These are phyloP conservation scores for Fusarium xyrophilum DNA, from an alignment of 2,329 filamentous ascomycete species.

Conservation along the genomic window DNA sequence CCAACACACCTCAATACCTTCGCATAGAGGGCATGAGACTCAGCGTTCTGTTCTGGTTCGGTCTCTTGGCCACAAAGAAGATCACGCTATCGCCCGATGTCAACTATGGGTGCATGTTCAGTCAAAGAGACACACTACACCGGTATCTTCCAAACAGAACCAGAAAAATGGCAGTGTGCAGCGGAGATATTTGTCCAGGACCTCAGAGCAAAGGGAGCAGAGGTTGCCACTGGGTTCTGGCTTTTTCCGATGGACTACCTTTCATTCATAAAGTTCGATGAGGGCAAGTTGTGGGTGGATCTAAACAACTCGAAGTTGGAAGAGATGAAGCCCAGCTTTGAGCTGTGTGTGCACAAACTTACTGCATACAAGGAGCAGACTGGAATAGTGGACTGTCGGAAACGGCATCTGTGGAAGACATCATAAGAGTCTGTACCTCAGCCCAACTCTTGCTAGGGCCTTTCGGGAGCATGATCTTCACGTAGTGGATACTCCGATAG, in stretches of 20 bases:
- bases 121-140: neutral
- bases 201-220: neutral
- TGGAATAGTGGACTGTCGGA: neutral
- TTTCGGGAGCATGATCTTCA: neutral
- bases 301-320: neutral
- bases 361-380: neutral
- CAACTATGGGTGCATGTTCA: neutral
- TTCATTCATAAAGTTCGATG: fast-evolving
- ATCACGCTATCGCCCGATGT: neutral
- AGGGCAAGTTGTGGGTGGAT: neutral
- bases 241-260: neutral
- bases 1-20: neutral
- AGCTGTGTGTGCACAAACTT: neutral
- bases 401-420: neutral
- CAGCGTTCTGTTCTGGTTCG: neutral
- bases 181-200: neutral
- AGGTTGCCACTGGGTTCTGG: neutral
- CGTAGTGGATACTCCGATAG: neutral
- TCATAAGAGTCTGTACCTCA: fast-evolving
- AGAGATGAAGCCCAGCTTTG: neutral
- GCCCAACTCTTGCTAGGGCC: fast-evolving
- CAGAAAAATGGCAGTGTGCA: neutral
- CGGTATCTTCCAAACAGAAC: neutral
- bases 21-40: neutral
- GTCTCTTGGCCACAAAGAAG: neutral